phyloP scores from a whole-genome alignment of 106 monocot species.

The Dendrobium huoshanense region DNA sequence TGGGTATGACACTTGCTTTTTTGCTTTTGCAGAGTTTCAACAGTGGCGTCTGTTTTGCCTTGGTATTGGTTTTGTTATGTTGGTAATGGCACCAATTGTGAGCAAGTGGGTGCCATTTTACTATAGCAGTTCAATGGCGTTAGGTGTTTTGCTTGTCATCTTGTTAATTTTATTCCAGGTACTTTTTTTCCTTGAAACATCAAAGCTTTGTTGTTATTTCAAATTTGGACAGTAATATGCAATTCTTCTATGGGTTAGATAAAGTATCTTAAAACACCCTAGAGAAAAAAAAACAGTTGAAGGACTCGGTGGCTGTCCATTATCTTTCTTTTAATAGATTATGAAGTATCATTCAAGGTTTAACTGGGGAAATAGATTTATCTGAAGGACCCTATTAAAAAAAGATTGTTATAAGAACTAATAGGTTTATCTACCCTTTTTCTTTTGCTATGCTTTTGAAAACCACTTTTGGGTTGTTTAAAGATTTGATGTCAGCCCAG shows the following conservation, averaged over 20 bases:
- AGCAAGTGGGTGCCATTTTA: constrained; percentile 94
- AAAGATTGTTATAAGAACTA: neutral
- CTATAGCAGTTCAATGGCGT: constrained; percentile 86
- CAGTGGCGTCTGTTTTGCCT: constrained; percentile 81
- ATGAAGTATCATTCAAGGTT: neutral
- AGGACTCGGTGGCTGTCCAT: neutral
- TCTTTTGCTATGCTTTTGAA: neutral
- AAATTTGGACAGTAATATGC: neutral
- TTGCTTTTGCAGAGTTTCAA: constrained; percentile 63
- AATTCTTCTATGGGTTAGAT: neutral
- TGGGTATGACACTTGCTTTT: neutral
- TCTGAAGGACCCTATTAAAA: neutral
- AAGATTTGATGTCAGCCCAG: neutral
- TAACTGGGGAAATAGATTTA: neutral
- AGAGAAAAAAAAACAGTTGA: neutral
- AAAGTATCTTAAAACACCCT: neutral
- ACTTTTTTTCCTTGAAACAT: neutral
- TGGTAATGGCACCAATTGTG: constrained; percentile 68
- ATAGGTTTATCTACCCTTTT: neutral
- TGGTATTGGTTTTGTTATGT: constrained; percentile 68
- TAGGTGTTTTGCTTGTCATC: constrained; percentile 75
- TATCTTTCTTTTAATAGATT: neutral
- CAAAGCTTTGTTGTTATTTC: neutral
- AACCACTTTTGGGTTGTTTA: neutral
- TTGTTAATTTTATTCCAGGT: constrained; percentile 92